Base-by-base conservation (phyloP, 129 eudicot genomes). In the Chrysanthemum makinoi region DNA sequence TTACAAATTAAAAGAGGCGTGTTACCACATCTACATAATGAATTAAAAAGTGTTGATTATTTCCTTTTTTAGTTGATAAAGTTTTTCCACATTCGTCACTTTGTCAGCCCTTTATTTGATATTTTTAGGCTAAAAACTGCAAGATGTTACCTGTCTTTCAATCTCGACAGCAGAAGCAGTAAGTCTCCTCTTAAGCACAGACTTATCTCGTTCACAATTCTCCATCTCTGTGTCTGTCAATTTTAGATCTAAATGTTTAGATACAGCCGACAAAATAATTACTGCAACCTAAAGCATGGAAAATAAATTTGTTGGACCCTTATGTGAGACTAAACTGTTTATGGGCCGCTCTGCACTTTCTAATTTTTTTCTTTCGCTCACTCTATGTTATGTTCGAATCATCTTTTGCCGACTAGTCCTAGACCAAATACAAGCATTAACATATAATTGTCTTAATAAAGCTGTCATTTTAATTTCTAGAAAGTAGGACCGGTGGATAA, bases 141-240 rank as follows among this genome's bases (percentile, higher is more conserved):
- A 19, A 72, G 35, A 55, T 16, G 59, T 59, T 82, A 95, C 99
- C 99, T 91, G 96, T 86, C 83, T 86, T 73, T 95, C 99, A 51
- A 90, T 83, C 79, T 95, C 99, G 35, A 90, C 76, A 54, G 87
- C 88, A 60, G 99, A 82, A 63, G 97, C 87, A 74, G 90, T 80
- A 77, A 95, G 96, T 79, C 91, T 84, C 83, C 96, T 84, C 76
- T 81, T 88, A 68, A 95, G 79, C 44, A 68, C 33, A 19, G 87
- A 80, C 75, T 84, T 87, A 70, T 94, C 97, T 51, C 80, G 83
- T 64, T 84, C 83, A 75, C 99, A 95, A 75, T 87, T 79, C 77
- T 90, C 91, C 78, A 78, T 70, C 76, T 90, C 81, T 47, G 85
- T 82, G 79, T 95, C 99, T 95, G 75, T 74, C 59, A 75, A 51